Base-by-base conservation (phyloP, 1,284 basidiomycete genomes). In the Wallemia mellicola region DNA sequence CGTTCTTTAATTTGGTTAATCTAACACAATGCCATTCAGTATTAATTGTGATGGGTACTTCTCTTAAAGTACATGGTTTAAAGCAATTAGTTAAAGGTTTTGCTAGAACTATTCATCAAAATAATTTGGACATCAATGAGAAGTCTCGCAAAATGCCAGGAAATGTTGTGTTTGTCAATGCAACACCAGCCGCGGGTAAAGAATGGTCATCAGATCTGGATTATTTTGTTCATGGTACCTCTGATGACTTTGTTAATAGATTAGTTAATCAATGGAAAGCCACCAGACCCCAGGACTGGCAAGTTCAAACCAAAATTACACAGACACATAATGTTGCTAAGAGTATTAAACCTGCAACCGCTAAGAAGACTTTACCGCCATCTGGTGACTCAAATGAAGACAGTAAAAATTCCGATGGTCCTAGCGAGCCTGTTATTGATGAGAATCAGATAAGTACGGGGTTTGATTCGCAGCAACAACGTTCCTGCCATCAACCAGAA, bases 1-100 rank as follows among this genome's bases (percentile, higher is more conserved):
- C n/a, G n/a, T 28, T 32, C 1, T 54, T 32, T 17, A 19, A 24
- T 22, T 32, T n/a, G 28, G 24, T 17, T 28, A 26, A 22, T 5
- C 19, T 33, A 22, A 7, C 24, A 48, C 24, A 2, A n/a, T 2
- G 54, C 59, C 59, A 80, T 79, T 91, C 95, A 67, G 75, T 94
- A 71, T 74, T 96, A 54, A 81, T 96, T 65, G 82, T 96, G 64
- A 92, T 94, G 81, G 91, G 91, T 48, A 96, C 91, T 17, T 89
- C 86, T 27, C 77, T 96, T 64, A 92, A 94, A 68, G 74, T 71
- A 17, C 87, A 91, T 65, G 91, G 91, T 3, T 75, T 94, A 59
- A 89, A 87, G 71, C 83, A 82, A 64, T 78, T 95, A 33, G 87
- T 95, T 54, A 89, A 89, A 69, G 86, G 91, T 61, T 94, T 96